Percentiles rank a stretch among this genome's conserved stretches.
Evolutionary conservation across 371 early-diverging fungal genomes (phyloP).

Genomic region (Mortierella sp.): DNA sequence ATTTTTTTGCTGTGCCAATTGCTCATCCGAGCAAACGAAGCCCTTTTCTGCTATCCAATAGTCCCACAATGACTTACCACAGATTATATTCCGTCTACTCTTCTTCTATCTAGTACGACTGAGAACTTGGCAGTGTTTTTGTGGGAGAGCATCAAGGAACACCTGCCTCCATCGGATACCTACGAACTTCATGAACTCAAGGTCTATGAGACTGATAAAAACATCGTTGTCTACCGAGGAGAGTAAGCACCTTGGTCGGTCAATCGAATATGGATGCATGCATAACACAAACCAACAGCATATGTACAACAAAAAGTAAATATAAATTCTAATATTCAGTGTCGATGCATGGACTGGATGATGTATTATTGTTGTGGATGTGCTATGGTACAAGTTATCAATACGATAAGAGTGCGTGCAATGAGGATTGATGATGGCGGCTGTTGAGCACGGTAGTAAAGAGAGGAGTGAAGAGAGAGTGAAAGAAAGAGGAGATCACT

Average conservation of each 20-base stretch:
- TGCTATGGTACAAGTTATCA: conserved; percentile 2
- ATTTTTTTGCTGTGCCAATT: conserved; percentile 5
- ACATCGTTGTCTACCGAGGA: conserved; percentile 82
- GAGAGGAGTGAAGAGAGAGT: not conserved
- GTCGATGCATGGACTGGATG: not conserved
- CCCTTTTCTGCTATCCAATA: not conserved
- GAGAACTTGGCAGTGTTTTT: conserved; percentile 92
- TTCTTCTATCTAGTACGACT: conserved; percentile 74
- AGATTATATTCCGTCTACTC: not conserved
- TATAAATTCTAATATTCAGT: not conserved
- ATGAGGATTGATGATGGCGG: not conserved
- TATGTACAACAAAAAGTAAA: conserved; percentile 10
- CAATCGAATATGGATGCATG: not conserved
- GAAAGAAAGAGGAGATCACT: conserved; percentile 4
- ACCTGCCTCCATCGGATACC: conserved; percentile 60
- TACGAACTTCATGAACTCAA: conserved; percentile 73
- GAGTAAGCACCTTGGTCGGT: conserved; percentile 48
- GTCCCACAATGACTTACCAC: not conserved
- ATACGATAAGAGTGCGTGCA: not conserved
- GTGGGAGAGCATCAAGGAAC: conserved; percentile 75
- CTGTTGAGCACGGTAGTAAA: not conserved
- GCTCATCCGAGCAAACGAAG: not conserved
- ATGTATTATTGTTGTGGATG: not conserved
- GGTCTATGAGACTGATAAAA: conserved; percentile 82
- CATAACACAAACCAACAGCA: not conserved